phyloP scores from a whole-genome alignment of 2,329 filamentous ascomycete species.

The Arachnomyces sp. region DNA sequence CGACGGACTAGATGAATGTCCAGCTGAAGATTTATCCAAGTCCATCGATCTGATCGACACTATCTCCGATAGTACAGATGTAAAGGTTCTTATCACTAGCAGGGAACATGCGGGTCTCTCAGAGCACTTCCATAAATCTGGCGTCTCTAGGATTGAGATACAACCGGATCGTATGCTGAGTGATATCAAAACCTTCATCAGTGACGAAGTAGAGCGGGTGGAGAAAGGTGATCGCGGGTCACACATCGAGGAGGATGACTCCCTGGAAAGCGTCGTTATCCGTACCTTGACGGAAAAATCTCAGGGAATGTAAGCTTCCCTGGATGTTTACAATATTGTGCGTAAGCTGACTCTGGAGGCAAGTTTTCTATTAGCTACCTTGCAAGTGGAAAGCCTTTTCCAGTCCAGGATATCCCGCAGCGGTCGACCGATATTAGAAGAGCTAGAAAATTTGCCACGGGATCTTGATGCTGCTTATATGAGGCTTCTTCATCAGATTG shows the following conservation, averaged over 20 bases:
- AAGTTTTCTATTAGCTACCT: slow-evolving; percentile 2
- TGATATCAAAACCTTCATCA: slow-evolving; percentile 3
- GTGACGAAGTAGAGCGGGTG: background rate
- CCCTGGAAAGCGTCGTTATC: slow-evolving; percentile 1
- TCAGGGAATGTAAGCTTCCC: slow-evolving; percentile 1
- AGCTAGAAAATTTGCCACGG: background rate
- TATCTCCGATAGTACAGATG: background rate
- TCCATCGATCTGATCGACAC: background rate
- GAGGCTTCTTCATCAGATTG: background rate
- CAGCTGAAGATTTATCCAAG: background rate
- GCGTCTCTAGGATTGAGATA: background rate
- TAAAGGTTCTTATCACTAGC: slow-evolving; percentile 1
- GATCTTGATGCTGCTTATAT: background rate
- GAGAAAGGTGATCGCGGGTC: background rate
- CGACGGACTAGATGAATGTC: slow-evolving; percentile 5
- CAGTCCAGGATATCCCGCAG: background rate
- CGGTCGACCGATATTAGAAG: background rate
- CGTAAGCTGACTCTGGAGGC: background rate
- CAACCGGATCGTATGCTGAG: background rate
- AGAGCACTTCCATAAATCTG: background rate
- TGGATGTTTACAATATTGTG: background rate
- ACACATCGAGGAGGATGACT: background rate
- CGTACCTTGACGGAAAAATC: background rate
- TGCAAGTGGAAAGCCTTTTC: slow-evolving; percentile 2
- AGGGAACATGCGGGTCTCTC: background rate